A percentile compares a stretch with the other conserved stretches of the same genome.
phyloP scores from a whole-genome alignment of 1,284 basidiomycete species.

The Pholiota adiposa region DNA sequence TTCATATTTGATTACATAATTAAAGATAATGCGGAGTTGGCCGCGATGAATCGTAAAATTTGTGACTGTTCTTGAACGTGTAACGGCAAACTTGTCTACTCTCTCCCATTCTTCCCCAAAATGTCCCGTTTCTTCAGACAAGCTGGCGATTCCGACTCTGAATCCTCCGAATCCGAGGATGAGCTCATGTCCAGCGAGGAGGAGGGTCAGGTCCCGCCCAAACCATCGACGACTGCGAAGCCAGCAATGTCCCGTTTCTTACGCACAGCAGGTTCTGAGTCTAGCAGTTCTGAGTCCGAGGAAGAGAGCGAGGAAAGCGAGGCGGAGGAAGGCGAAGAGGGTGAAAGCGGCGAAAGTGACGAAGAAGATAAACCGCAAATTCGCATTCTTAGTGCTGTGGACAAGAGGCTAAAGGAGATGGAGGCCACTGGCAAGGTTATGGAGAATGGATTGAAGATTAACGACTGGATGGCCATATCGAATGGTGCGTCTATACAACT shows the following conservation, averaged over 20 bases:
- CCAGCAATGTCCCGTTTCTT: conserved; percentile 80
- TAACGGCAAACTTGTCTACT: conserved; percentile 3
- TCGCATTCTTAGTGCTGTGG: conserved; percentile 79
- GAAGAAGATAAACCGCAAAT: conserved; percentile 75
- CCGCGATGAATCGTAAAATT: conserved; percentile 21
- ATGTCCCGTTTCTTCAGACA: conserved; percentile 90
- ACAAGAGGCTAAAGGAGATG: conserved; percentile 89
- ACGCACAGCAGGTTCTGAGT: conserved; percentile 54
- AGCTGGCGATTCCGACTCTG: conserved; percentile 81
- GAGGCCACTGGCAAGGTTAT: conserved; percentile 88
- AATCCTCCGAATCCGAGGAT: conserved; percentile 79
- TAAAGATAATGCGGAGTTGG: conserved; percentile 11
- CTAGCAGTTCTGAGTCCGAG: conserved; percentile 46
- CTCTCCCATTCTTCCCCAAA: conserved; percentile 14
- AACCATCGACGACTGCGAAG: conserved; percentile 56
- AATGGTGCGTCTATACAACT: conserved; percentile 60
- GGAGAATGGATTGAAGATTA: conserved; percentile 95
- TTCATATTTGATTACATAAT: conserved; percentile 13
- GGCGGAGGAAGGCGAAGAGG: conserved; percentile 48
- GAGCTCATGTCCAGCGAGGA: conserved; percentile 82
- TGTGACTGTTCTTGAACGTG: conserved; percentile 18
- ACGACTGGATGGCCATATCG: conserved; percentile 95
- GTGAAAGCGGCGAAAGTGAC: conserved; percentile 69
- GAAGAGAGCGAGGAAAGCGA: conserved; percentile 47
- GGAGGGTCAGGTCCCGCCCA: conserved; percentile 43